These are phyloP conservation scores for Trichoderma sp. DNA, from an alignment of 2,329 filamentous ascomycete genomes.

Conservation along the genomic window DNA sequence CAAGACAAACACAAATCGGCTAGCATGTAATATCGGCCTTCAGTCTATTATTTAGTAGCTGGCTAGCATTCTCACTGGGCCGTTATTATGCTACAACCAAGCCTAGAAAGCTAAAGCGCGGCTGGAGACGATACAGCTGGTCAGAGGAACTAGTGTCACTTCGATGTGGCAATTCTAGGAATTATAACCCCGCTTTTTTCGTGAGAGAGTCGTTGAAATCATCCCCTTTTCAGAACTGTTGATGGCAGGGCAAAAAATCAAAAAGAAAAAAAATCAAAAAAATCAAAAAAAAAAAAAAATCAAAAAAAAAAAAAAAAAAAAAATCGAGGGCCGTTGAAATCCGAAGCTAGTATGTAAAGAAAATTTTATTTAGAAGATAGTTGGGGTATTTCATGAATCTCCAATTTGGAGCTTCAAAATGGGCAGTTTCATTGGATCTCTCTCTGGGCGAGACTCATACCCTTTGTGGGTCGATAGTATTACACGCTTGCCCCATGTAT, in stretches of 20 bases:
- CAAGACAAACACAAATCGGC: not conserved
- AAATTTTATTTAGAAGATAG: not conserved
- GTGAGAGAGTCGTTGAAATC: not conserved
- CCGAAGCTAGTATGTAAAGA: not conserved
- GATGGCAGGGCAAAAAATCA: not conserved
- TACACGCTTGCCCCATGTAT: not conserved
- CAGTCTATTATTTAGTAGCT: not conserved
- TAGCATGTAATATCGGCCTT: not conserved
- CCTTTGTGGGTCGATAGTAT: not conserved
- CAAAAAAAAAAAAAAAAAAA: too few relatives aligned
- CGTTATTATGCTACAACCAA: rapidly evolving
- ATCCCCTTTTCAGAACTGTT: not conserved
- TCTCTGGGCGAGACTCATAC: not conserved
- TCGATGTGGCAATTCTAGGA: not conserved
- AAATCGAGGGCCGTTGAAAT: not conserved
- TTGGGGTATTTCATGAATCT: not conserved
- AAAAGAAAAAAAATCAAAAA: too few relatives aligned
- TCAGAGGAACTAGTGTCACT: not conserved
- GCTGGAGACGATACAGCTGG: not conserved
- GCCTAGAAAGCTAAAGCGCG: not conserved
- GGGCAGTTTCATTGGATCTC: not conserved
- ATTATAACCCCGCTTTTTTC: not conserved
- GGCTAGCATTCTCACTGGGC: not conserved
- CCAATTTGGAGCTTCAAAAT: not conserved
- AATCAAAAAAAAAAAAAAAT: not conserved